Evolutionary conservation across 192 early-diverging fungal genomes (phyloP).

Genomic region (Chytriomyces hyalinus): DNA sequence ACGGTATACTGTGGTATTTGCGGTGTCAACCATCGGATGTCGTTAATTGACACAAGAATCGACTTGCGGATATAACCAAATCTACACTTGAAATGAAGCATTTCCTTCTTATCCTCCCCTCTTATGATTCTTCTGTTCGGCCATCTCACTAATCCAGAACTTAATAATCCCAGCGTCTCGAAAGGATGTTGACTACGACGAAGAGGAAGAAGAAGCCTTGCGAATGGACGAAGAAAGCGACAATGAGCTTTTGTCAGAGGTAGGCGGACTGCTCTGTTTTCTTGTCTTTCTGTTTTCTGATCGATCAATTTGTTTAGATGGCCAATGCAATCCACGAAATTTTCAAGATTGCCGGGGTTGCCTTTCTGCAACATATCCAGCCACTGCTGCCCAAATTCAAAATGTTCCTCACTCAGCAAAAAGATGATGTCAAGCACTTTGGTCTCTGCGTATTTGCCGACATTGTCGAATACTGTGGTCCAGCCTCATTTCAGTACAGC

Average conservation of each 20-base stretch:
- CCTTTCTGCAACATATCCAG: conserved; percentile 84
- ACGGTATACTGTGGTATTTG: conserved; percentile 12
- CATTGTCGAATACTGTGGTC: conserved; percentile 88
- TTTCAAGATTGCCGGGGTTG: conserved; percentile 73
- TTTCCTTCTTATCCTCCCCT: neutral
- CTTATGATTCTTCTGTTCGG: neutral
- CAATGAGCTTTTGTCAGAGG: conserved; percentile 80
- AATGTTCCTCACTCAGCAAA: conserved; percentile 39
- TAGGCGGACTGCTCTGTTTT: neutral
- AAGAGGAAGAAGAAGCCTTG: conserved; percentile 90
- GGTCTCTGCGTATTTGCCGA: conserved; percentile 93
- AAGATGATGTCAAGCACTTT: conserved; percentile 68
- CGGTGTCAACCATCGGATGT: conserved; percentile 1
- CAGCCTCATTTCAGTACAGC: conserved; percentile 67
- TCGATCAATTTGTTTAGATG: conserved; percentile 48
- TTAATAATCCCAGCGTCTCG: conserved; percentile 56
- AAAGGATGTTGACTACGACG: conserved; percentile 82
- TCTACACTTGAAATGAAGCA: conserved; percentile 49
- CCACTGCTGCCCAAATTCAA: conserved; percentile 74
- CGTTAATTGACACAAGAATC: conserved; percentile 12
- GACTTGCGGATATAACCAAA: conserved; percentile 23
- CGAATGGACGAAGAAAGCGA: conserved; percentile 81
- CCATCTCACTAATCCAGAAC: neutral
- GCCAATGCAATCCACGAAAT: conserved; percentile 81
- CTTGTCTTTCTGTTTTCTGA: neutral